Conservation (phyloP, 352 stramenopile species). For the Globisporangium parvum region DNA sequence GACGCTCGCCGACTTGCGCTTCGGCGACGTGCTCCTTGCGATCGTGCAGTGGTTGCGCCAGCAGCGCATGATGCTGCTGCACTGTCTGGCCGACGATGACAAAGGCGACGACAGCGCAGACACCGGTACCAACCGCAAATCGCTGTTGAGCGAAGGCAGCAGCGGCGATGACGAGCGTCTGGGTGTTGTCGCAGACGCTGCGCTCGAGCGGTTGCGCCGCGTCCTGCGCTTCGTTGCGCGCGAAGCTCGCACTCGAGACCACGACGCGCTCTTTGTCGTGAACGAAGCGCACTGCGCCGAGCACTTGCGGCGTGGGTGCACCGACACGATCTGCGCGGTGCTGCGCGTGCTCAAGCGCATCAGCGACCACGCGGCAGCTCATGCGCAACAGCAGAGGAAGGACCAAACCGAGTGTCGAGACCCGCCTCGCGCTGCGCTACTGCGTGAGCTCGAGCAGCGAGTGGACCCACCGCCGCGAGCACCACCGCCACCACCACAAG, state of each 20-base stretch:
- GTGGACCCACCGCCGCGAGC: background rate
- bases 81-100: background rate
- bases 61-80: background rate
- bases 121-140: background rate
- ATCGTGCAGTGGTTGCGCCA: conserved; percentile 38
- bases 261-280: conserved; percentile 41
- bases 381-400: background rate
- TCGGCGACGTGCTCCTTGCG: conserved; percentile 46
- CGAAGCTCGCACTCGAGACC: conserved; percentile 30
- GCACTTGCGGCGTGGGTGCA: conserved; percentile 28
- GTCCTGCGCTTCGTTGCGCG: conserved; percentile 40
- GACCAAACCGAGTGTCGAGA: background rate
- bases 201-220: conserved; percentile 15
- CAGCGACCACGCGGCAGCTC: background rate
- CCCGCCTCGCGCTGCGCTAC: background rate
- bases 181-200: background rate
- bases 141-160: background rate
- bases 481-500: background rate
- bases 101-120: background rate
- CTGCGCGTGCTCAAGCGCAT: conserved; percentile 40
- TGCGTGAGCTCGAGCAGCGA: background rate
- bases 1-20: conserved; percentile 42
- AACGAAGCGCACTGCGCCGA: conserved; percentile 34
- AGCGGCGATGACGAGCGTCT: background rate
- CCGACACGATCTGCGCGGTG: conserved; percentile 36